Base-by-base conservation (phyloP, 495 filamentous ascomycete genomes). In the Neurospora sp. region DNA sequence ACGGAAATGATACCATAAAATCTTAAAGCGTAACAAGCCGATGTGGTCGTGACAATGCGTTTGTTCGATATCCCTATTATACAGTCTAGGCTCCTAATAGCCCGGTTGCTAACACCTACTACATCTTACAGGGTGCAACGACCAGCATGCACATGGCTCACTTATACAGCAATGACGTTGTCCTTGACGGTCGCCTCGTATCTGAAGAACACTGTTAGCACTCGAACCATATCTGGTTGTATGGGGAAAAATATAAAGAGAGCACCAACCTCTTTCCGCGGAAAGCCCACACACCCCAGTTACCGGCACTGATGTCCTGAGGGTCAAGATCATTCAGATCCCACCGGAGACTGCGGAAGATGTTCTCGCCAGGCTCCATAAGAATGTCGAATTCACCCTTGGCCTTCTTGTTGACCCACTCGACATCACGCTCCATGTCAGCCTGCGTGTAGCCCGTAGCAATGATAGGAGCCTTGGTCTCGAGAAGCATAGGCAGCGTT, bases 201-300 rank as follows among this genome's bases (percentile, higher is more conserved):
- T 76, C 88, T 90, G 73, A 36, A 42, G 21, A 17, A 69, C 28
- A 45, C 71, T 48, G 78, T 86, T 74, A 86, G 81, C 74, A 78
- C 45, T 31, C 37, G 36, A 40, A 9, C 43, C 39, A 42, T 7
- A 24, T 38, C 38, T 62, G 42, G 73, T 19, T 19, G 7, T 48
- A 39, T 31, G 5, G 39, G 19, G 36, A 71, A 45, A 9, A 9
- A 45, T 39, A 45, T 31, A 7, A 40, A n/a, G 38, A 71, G 73
- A 66, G 19, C 74, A 86, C 89, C 78, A 90, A 97, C 90, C 96
- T 92, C 89, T 99, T 99, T 75, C 96, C 96, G 81, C 96, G 89
- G 84, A 99, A 98, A 38, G 90, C 93, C 94, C 95, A 99, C 21
- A 97, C 82, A 5, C 96, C 96, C 94, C 93, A 99, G 80, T 99